phyloP scores from a whole-genome alignment of 2,329 filamentous ascomycete genomes.

The Dactylellina haptotyla region DNA sequence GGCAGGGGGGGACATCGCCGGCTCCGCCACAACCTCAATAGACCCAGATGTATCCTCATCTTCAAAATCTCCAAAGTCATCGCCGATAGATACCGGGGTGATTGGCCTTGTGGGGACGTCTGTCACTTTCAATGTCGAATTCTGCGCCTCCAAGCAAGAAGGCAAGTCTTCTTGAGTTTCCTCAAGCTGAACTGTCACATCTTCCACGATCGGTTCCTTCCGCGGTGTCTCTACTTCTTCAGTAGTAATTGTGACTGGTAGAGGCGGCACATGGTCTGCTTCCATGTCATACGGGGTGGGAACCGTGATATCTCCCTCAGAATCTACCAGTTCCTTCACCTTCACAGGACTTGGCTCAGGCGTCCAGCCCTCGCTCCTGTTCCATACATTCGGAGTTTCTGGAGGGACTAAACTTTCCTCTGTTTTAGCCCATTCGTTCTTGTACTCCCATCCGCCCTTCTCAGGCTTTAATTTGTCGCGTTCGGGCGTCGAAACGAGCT shows the following conservation, averaged over 20 bases:
- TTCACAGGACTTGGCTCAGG: conserved; percentile 18
- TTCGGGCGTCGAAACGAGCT: conserved; percentile 5
- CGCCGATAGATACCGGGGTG: conserved; percentile 26
- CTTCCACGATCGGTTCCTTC: neutral
- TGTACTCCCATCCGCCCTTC: conserved; percentile 39
- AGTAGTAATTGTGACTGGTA: conserved; percentile 1
- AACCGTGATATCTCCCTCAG: neutral
- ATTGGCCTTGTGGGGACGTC: conserved; percentile 32
- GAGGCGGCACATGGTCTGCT: neutral
- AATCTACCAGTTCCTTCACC: conserved; percentile 1
- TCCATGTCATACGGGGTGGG: neutral
- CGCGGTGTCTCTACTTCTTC: conserved; percentile 8
- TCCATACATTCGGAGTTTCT: conserved; percentile 38
- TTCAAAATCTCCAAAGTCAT: conserved; percentile 52
- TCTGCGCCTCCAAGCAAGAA: conserved; percentile 8
- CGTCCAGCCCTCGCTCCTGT: conserved; percentile 35
- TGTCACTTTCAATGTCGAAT: conserved; percentile 19
- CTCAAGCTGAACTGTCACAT: neutral
- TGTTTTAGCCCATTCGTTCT: conserved; percentile 49
- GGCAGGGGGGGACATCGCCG: too few relatives aligned
- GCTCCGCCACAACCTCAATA: conserved; percentile 4
- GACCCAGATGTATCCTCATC: conserved; percentile 26
- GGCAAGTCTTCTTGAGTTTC: neutral
- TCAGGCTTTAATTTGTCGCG: conserved; percentile 38
- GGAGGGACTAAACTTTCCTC: conserved; percentile 47